Base-by-base conservation (phyloP, 2,329 filamentous ascomycete species). In the Colletotrichum somersetense region DNA sequence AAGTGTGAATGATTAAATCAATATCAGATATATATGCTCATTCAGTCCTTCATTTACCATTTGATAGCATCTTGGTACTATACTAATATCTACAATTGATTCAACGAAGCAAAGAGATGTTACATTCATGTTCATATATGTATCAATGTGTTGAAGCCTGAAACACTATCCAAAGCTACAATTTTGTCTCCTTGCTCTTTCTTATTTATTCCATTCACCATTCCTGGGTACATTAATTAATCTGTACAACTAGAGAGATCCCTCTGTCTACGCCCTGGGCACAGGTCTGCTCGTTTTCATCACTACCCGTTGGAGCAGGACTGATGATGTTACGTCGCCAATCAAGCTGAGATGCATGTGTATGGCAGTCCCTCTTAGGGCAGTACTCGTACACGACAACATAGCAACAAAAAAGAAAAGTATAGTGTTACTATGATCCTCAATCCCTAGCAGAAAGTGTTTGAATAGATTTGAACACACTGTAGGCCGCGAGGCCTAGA, bases 11-110 rank as follows among this genome's bases (percentile, higher is more conserved):
- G 10, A 23, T 16, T 10, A 12, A 12, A 7, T 23, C 1, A 12
- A 48, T 5, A 0, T n/a, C 12, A 7, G 44, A 4, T 2, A 8
- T 23, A 3, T 5, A n/a, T 12, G 5, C 20, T n/a, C 10, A 12
- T 23, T 12, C 10, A 7, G 1, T 23, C 12, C 46, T 2, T 10
- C n/a, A 11, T 3, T 44, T 1, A 46, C 20, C 14, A 12, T 12
- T 48, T 11, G 4, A 3, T n/a, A 46, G 20, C 18, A 23, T 46
- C 18, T 1, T n/a, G 44, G n/a, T 11, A 46, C 20, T 10, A 18
- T n/a, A 46, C 3, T n/a, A n/a, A n/a, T n/a, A n/a, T 4, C 2
- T 3, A 10, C 0, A 2, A 12, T 3, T 48, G 12, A n/a, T 23
- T 16, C 44, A 5, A 12, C 20, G 7, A 5, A 12, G 10, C 10